Conservation (phyloP, 257 asterid genomes). For the Nemophila menziesii region DNA sequence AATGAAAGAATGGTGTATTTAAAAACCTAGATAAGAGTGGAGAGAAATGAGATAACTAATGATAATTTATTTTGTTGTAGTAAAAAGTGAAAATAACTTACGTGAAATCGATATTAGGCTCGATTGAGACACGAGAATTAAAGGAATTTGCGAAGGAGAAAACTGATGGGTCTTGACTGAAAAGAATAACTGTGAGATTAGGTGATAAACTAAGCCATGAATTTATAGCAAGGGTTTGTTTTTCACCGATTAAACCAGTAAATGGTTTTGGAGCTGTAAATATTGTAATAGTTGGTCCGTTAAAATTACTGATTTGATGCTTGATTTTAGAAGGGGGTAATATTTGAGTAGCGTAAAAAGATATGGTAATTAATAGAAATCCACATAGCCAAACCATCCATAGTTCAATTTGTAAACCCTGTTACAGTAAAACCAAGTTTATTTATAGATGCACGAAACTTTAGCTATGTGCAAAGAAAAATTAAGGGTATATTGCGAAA, state of each 20-base stretch:
- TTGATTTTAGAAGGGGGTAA: slow-evolving; percentile 32
- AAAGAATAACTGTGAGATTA: slow-evolving; percentile 52
- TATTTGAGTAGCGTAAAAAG: slow-evolving; percentile 63
- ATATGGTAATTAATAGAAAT: slow-evolving; percentile 44
- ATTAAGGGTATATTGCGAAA: too few species aligned
- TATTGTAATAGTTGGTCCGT: slow-evolving; percentile 44
- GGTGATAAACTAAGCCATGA: slow-evolving; percentile 83
- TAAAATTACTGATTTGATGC: slow-evolving; percentile 22
- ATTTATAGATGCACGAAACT: background rate
- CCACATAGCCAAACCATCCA: slow-evolving; percentile 80
- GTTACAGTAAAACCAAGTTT: slow-evolving; percentile 8
- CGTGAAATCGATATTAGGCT: slow-evolving; percentile 80
- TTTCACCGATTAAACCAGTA: slow-evolving; percentile 45
- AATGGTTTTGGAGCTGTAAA: slow-evolving; percentile 82
- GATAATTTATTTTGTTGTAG: too few species aligned
- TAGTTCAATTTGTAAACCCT: slow-evolving; percentile 55
- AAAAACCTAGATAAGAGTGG: slow-evolving; percentile 42
- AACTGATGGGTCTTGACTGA: slow-evolving; percentile 69
- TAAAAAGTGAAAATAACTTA: slow-evolving; percentile 22
- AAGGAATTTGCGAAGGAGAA: slow-evolving; percentile 46
- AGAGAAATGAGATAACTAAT: slow-evolving; percentile 7
- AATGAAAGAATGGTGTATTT: slow-evolving; percentile 77
- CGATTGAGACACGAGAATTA: slow-evolving; percentile 58
- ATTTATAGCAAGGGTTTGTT: slow-evolving; percentile 62
- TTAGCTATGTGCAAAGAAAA: background rate